These are phyloP conservation scores for Apiotrichum domesticum DNA, from an alignment of 1,284 basidiomycete genomes.

Conservation along the genomic window DNA sequence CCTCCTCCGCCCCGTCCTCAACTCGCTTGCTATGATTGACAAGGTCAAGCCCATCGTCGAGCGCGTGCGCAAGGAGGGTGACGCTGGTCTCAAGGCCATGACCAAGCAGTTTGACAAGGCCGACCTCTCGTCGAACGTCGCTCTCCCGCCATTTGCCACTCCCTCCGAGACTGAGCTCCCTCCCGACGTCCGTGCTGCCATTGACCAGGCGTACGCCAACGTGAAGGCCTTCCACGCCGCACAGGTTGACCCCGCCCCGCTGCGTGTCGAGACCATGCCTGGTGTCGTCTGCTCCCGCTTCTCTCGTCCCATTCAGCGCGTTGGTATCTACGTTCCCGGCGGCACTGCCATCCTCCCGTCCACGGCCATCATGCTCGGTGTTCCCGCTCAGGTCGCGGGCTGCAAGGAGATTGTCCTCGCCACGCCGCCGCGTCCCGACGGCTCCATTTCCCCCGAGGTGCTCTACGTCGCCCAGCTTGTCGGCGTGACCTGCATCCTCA, in stretches of 20 bases:
- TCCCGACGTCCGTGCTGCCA: slow-evolving; percentile 65
- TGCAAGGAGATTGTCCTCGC: slow-evolving; percentile 90
- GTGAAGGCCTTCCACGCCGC: slow-evolving; percentile 85
- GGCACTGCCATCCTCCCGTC: slow-evolving; percentile 95
- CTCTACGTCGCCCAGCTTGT: slow-evolving; percentile 86
- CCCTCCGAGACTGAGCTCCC: slow-evolving; percentile 55
- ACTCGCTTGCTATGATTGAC: slow-evolving; percentile 87
- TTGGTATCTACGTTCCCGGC: slow-evolving; percentile 95
- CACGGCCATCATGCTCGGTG: slow-evolving; percentile 95
- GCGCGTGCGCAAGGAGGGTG: slow-evolving; percentile 75
- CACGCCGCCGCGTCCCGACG: slow-evolving; percentile 86
- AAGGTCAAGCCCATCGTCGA: slow-evolving; percentile 95
- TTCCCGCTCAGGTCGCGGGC: slow-evolving; percentile 95
- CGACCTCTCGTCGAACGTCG: slow-evolving; percentile 50
- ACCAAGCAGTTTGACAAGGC: slow-evolving; percentile 88
- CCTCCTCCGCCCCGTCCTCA: slow-evolving; percentile 84
- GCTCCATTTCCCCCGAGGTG: slow-evolving; percentile 87
- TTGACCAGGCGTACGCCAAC: slow-evolving; percentile 88
- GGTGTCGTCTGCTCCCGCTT: slow-evolving; percentile 94
- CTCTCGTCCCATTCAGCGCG: slow-evolving; percentile 84
- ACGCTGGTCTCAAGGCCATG: slow-evolving; percentile 77
- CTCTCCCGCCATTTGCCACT: slow-evolving; percentile 48
- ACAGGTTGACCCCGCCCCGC: slow-evolving; percentile 63
- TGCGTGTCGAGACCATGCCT: slow-evolving; percentile 94
- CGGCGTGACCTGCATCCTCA: slow-evolving; percentile 80